Evolutionary conservation across 2,329 filamentous ascomycete genomes (phyloP).

Genomic region (Didymella exigua): DNA sequence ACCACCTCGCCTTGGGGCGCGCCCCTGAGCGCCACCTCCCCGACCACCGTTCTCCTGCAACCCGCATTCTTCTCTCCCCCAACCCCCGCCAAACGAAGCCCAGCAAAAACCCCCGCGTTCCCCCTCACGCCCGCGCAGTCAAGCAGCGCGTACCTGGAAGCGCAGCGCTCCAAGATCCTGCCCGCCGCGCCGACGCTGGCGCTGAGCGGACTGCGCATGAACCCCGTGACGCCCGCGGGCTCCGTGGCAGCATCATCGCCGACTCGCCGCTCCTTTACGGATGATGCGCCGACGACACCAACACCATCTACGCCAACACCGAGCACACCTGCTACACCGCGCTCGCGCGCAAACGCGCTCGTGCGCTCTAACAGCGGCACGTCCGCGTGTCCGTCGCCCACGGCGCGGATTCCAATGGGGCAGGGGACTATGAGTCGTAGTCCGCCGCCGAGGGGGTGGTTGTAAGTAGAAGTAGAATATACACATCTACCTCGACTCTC

Average conservation of each 20-base stretch:
- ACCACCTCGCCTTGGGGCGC: no score
- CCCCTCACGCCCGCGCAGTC: constrained; percentile 34
- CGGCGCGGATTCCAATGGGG: constrained; percentile 41
- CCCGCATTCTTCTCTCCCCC: constrained; percentile 30
- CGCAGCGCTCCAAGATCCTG: constrained; percentile 43
- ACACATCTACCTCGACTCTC: no score
- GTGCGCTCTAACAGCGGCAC: constrained; percentile 22
- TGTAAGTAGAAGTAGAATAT: no score
- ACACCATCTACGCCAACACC: neutral
- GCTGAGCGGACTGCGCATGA: constrained; percentile 44
- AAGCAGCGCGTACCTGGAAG: constrained; percentile 40
- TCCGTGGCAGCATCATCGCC: constrained; percentile 21
- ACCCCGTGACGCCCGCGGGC: constrained; percentile 38
- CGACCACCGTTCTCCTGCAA: constrained; percentile 21
- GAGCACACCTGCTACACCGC: no score
- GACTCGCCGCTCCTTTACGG: no score
- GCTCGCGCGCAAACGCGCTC: constrained; percentile 6
- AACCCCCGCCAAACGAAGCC: constrained; percentile 28
- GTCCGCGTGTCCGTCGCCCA: constrained; percentile 32
- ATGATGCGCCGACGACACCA: constrained; percentile 22
- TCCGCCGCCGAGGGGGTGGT: constrained; percentile 43
- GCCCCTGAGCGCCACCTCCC: no score
- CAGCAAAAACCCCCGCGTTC: constrained; percentile 33
- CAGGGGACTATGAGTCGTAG: constrained; percentile 46
- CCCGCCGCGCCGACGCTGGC: constrained; percentile 33